Base-by-base conservation (phyloP, 2,329 filamentous ascomycete species). In the Monosporascus sp. region DNA sequence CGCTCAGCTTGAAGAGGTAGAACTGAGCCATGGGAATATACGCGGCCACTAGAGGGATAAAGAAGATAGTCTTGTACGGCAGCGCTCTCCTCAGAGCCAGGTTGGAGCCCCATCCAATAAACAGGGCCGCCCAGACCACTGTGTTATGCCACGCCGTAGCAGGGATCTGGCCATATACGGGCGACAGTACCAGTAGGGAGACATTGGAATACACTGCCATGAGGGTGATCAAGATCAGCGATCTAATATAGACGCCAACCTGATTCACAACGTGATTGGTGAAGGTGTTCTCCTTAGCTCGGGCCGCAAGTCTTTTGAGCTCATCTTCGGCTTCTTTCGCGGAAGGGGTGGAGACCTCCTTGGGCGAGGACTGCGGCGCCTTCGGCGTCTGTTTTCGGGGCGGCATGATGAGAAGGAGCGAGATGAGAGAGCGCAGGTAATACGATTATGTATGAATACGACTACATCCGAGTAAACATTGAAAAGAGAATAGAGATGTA, bases 101-200 rank as follows among this genome's bases (percentile, higher is more conserved):
- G 65, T 88, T 89, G 25, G 80, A 77, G 8, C 88, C 79, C 81
- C 89, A 89, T 36, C 90, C 90, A 17, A 84, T 69, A 56, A 91
- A 85, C 55, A 84, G 83, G 27, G 83, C 84, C 3, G 81, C 73
- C 61, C 84, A 84, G 57, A 90, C 74, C 55, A 84, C 78, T 65
- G 81, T 80, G 49, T 78, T 73, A 68, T 97, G 93, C 68, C 86
- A 88, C 59, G 86, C 76, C 1, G 82, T 80, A 1, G 90, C 78
- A 1, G 93, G 89, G 38, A 96, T 89, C 17, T 86, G 84, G 50
- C 94, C 94, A 70, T 95, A 97, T 11, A 95, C 88, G 2, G 94
- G 94, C 20, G 90, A 89, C 36, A 97, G 77, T 39, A 82, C 85
- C 57, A 91, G 77, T 65, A 90, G 83, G 1, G 89, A 93, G 53